These are phyloP conservation scores for Wickerhamiella sorbophila DNA, from an alignment of 805 yeast genomes.

Conservation along the genomic window DNA sequence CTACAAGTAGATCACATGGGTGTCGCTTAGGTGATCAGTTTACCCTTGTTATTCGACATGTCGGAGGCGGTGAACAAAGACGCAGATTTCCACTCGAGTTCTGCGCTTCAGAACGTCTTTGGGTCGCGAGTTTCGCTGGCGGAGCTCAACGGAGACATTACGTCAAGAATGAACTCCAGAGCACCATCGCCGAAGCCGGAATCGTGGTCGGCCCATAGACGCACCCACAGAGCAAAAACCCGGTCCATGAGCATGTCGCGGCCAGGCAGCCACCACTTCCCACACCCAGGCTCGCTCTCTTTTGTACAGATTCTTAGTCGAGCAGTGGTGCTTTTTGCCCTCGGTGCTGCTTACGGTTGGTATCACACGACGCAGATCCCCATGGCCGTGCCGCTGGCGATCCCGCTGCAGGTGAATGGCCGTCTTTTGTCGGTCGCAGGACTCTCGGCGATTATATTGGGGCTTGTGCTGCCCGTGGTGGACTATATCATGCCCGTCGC, in stretches of 20 bases:
- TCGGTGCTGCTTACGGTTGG: slow-evolving; percentile 11
- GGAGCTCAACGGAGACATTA: slow-evolving; percentile 24
- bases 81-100: background rate
- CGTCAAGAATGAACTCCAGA: slow-evolving; percentile 4
- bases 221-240: background rate
- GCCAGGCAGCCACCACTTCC: background rate
- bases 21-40: no score
- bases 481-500: background rate
- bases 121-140: slow-evolving; percentile 27
- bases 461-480: background rate
- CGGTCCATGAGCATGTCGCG: slow-evolving; percentile 1
- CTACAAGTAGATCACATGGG: no score
- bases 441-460: background rate
- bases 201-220: background rate
- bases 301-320: background rate
- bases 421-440: slow-evolving; percentile 6
- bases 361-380: slow-evolving; percentile 7
- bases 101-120: slow-evolving; percentile 25
- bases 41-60: background rate
- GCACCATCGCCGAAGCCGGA: slow-evolving; percentile 1
- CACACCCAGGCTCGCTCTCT: background rate
- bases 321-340: background rate
- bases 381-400: slow-evolving; percentile 4
- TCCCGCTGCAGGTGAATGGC: slow-evolving; percentile 6
- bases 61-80: background rate